Evolutionary conservation across 768 basidiomycete species (phyloP), one percentile per base, ranked within the genome.

Genomic region (Tylopilus balloui): DNA sequence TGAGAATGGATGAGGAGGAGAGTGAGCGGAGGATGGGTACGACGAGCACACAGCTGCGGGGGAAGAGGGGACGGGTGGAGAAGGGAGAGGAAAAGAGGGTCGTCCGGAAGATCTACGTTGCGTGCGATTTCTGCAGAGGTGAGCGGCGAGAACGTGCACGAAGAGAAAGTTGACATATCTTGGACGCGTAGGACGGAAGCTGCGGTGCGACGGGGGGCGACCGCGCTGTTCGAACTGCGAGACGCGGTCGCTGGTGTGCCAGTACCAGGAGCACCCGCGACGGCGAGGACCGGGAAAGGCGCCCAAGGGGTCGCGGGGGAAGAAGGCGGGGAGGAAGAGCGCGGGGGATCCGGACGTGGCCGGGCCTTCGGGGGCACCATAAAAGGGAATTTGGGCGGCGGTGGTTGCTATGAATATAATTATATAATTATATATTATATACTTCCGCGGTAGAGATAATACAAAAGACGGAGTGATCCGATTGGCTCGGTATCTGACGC

Each of bases 111-210:
- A 69, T 68, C 50, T 68, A 68, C 38, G 58, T 88, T 29, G 87
- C 87, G 50, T 90, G 87, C 69, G 73, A 85, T 67, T 88, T 88
- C 64, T 90, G 87, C 71, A 75, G 87, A 77, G 76, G 87, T 83
- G 56, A 71, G 76, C 60, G 21, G 44, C 10, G 14, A 13, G 24
- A 44, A 32, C 34, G 35, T 12, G 10, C 3, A 34, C 19, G n/a
- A n/a, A 24, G 20, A 10, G 20, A 13, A 35, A 17, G 23, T 28
- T 50, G 43, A 50, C 46, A 25, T 4, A 12, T 19, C 13, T 39
- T n/a, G n/a, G 35, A 17, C 11, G 6, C 17, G 38, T 56, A 90
- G 87, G 77, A 37, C 80, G 87, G 47, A 90, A 90, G 66, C 77
- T 90, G 48, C 75, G 79, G 21, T 90, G 88, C 68, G 82, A 86